Evolutionary conservation across 768 basidiomycete species (phyloP), one percentile per base, ranked within the genome.

Genomic region (Imleria badia): DNA sequence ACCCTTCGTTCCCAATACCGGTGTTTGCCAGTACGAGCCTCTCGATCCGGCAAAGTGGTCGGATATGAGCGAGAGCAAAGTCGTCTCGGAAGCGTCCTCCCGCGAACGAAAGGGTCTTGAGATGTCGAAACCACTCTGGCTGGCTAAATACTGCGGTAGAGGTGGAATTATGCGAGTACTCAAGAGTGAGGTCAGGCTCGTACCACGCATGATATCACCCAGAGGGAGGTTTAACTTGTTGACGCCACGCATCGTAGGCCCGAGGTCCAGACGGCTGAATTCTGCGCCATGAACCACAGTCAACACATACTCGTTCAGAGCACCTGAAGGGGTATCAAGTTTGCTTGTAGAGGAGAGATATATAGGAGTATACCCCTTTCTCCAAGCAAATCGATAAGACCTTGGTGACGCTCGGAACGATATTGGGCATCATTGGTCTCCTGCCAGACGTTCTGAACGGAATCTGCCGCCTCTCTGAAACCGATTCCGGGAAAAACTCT

Each of bases 1-100:
- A 85, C 86, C 78, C 81, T 76, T 86, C 84, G 60, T 86, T 83
- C 36, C 80, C 75, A 33, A 86, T 80, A 12, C 77, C 75, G 10
- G 84, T 84, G 53, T 78, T 74, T 60, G 78, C 76, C 20, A 86
- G 68, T 36, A 73, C 64, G 31, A 87, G 71, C 13, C 65, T 71
- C 6, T 74, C 65, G 12, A 86, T 75, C 43, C 71, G 75, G 5
- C 80, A 82, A 15, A 86, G 76, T 54, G 78, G 79, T 51, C 81
- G 80, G 20, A 86, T 76, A 51, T 80, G 69, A 14, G 72, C 66
- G 17, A 87, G 61, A 56, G 83, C 80, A 41, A 73, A 72, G 59
- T 85, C 78, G 29, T 70, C 60, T 30, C n/a, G 52, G 8, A 86
- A 65, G 13, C 58, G 69, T 13, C 76, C 74, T 22, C 75, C 75